Evolutionary conservation across 768 basidiomycete species (phyloP).

Genomic region (Imleria badia): DNA sequence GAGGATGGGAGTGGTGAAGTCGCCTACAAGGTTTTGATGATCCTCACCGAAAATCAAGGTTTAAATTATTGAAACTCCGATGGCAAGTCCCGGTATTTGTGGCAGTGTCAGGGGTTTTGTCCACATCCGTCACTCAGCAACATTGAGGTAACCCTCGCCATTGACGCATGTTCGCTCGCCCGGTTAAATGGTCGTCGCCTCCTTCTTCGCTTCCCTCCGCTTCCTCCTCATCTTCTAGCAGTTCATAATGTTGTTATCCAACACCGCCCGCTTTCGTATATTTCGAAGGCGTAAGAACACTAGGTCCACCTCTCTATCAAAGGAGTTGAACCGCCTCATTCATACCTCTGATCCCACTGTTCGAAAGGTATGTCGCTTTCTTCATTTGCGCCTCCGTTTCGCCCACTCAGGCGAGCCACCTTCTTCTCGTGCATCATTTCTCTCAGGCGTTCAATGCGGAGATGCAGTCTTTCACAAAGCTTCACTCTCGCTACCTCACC

Average conservation of each 20-base stretch:
- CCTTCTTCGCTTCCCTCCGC: slow-evolving; percentile 26
- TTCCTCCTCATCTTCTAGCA: slow-evolving; percentile 13
- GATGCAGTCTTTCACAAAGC: slow-evolving; percentile 95
- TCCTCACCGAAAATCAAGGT: slow-evolving; percentile 41
- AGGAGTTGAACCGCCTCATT: slow-evolving; percentile 69
- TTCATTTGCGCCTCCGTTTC: slow-evolving; percentile 36
- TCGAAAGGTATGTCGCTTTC: slow-evolving; percentile 50
- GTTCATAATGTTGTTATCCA: slow-evolving; percentile 29
- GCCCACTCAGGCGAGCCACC: slow-evolving; percentile 30
- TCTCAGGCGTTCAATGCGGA: slow-evolving; percentile 75
- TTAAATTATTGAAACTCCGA: slow-evolving; percentile 32
- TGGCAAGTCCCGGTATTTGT: slow-evolving; percentile 23
- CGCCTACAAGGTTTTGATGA: slow-evolving; percentile 52
- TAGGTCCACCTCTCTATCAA: slow-evolving; percentile 35
- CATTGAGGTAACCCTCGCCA: slow-evolving; percentile 12
- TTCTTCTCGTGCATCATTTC: slow-evolving; percentile 5
- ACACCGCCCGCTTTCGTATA: slow-evolving; percentile 30
- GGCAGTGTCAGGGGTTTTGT: slow-evolving; percentile 12
- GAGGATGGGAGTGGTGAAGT: slow-evolving; percentile 49
- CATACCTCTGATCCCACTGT: slow-evolving; percentile 51
- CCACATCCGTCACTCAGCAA: neutral
- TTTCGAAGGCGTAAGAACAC: slow-evolving; percentile 47
- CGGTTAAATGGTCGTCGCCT: slow-evolving; percentile 23
- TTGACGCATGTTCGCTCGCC: slow-evolving; percentile 18
- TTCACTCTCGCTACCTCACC: slow-evolving; percentile 91